Evolutionary conservation across 352 stramenopile species (phyloP).

Genomic region (Thalassiosira oceanica): DNA sequence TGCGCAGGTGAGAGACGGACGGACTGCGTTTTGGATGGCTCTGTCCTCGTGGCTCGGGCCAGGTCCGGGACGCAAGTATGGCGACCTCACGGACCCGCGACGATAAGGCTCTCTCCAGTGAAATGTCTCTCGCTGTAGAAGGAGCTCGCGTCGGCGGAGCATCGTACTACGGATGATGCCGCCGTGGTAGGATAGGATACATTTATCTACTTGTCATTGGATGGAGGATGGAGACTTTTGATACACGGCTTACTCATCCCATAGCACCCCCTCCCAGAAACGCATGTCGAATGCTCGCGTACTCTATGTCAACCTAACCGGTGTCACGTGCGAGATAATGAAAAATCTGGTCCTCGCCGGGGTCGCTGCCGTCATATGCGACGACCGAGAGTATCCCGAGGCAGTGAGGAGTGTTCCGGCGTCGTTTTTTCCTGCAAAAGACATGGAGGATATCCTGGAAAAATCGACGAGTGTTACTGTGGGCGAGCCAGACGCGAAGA

Average conservation of each 20-base stretch:
- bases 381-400: constrained; percentile 74
- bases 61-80: not conserved
- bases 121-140: constrained; percentile 10
- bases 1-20: constrained; percentile 86
- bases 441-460: constrained; percentile 32
- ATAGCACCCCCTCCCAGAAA: constrained; percentile 39
- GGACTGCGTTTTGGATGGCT: not conserved
- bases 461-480: constrained; percentile 4
- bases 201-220: not conserved
- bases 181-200: not conserved
- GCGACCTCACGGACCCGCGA: not conserved
- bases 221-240: constrained; percentile 11
- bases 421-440: constrained; percentile 55
- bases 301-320: constrained; percentile 74
- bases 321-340: constrained; percentile 87
- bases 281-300: constrained; percentile 75
- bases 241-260: not conserved
- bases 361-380: constrained; percentile 90
- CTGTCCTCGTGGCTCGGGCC: not conserved
- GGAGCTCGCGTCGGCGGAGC: not conserved
- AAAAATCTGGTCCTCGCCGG: constrained; percentile 97
- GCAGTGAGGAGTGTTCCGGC: constrained; percentile 37
- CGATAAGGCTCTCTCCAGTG: not conserved
- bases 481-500: constrained; percentile 23
- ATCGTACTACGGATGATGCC: not conserved